These are phyloP conservation scores for Vitis labrusca DNA, from an alignment of 164 flowering plant species.

Conservation along the genomic window DNA sequence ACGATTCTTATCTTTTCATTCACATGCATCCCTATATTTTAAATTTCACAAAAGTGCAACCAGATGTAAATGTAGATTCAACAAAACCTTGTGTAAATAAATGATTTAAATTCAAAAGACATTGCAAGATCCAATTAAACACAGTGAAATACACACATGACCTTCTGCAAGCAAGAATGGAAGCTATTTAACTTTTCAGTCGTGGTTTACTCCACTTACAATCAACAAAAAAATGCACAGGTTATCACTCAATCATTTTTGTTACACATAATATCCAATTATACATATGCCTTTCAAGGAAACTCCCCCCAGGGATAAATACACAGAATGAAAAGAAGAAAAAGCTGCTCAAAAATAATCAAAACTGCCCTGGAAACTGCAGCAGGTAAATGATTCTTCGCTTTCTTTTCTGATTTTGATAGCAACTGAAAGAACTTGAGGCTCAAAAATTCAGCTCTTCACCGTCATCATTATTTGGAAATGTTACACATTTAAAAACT, in stretches of 20 bases:
- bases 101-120: too few relatives aligned
- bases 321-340: neutral
- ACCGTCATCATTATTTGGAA: constrained; percentile 52
- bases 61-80: too few relatives aligned
- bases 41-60: too few relatives aligned
- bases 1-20: too few relatives aligned
- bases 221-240: neutral
- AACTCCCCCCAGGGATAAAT: neutral
- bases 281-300: neutral
- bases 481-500: constrained; percentile 79
- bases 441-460: constrained; percentile 15
- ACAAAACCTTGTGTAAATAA: too few relatives aligned
- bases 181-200: neutral
- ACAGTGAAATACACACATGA: neutral
- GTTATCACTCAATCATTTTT: neutral
- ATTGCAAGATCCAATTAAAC: too few relatives aligned
- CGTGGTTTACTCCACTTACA: neutral
- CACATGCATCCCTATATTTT: too few relatives aligned
- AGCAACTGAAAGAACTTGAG: neutral
- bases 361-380: neutral
- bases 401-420: neutral
- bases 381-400: neutral
- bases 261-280: constrained; percentile 1
- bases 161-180: neutral
- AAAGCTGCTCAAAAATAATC: neutral